A percentile compares a stretch with the other conserved stretches of the same genome.
Conservation (phyloP, 2,329 filamentous ascomycete species). For the Colletotrichum tamarilloi region DNA sequence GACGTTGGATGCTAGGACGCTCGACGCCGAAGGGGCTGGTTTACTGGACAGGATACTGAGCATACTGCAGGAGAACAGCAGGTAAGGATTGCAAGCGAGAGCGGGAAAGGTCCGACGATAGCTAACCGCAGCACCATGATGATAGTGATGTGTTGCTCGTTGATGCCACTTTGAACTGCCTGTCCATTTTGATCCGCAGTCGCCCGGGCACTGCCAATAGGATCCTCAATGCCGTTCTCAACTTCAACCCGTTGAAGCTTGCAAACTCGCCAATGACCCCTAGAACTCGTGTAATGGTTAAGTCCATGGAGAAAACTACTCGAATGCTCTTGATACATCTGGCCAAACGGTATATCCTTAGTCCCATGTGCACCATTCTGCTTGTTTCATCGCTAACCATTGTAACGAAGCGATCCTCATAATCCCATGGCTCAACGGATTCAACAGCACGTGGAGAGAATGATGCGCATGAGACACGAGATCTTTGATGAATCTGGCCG, state of each 20-base stretch:
- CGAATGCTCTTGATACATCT: slow-evolving; percentile 86
- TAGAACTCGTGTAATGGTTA: slow-evolving; percentile 83
- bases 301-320: slow-evolving; percentile 95
- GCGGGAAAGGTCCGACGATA: not conserved
- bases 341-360: slow-evolving; percentile 72
- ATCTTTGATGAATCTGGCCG: slow-evolving; percentile 81
- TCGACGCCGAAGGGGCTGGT: slow-evolving; percentile 94
- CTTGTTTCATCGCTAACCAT: slow-evolving; percentile 39
- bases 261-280: slow-evolving; percentile 82
- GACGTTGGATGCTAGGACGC: slow-evolving; percentile 79
- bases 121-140: slow-evolving; percentile 22
- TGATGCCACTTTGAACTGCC: slow-evolving; percentile 89
- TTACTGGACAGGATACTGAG: slow-evolving; percentile 88
- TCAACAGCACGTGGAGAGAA: slow-evolving; percentile 86
- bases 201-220: slow-evolving; percentile 85
- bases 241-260: slow-evolving; percentile 90
- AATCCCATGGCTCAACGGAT: slow-evolving; percentile 81
- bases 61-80: slow-evolving; percentile 86
- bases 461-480: slow-evolving; percentile 82
- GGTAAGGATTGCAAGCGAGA: slow-evolving; percentile 61
- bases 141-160: slow-evolving; percentile 85
- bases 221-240: slow-evolving; percentile 85
- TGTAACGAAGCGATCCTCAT: slow-evolving; percentile 74
- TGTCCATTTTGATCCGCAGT: slow-evolving; percentile 84
- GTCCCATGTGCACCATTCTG: not conserved